phyloP scores from a whole-genome alignment of 768 basidiomycete species.

The Trametes sanguinea region DNA sequence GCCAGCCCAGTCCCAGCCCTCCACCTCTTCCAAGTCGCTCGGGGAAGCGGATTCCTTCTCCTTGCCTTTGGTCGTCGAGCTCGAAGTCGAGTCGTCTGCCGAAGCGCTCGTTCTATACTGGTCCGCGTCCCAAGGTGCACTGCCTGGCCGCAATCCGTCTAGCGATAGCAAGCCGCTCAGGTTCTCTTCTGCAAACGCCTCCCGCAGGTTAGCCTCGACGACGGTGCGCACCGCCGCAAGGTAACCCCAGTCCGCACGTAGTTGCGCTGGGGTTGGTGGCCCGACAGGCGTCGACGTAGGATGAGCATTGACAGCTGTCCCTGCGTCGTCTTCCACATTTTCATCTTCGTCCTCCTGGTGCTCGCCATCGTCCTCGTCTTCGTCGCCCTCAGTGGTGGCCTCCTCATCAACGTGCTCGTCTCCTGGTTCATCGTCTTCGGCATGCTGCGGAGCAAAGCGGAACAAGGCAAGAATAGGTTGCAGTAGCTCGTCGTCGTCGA shows the following conservation, averaged over 20 bases:
- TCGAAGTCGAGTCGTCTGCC: not conserved
- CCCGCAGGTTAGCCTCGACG: constrained; percentile 53
- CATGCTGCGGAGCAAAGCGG: not conserved
- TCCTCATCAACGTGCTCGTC: constrained; percentile 24
- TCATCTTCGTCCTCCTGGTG: constrained; percentile 12
- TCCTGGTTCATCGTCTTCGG: constrained; percentile 26
- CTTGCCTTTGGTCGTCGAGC: constrained; percentile 11
- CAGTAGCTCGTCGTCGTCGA: constrained; percentile 19
- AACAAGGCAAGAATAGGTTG: constrained; percentile 23
- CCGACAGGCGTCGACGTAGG: not conserved
- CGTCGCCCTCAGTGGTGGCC: constrained; percentile 13
- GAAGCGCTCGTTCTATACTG: not conserved
- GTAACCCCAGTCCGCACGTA: constrained; percentile 51
- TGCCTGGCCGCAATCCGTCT: constrained; percentile 31
- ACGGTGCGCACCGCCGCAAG: constrained; percentile 52
- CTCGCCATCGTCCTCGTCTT: constrained; percentile 23
- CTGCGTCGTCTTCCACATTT: not conserved
- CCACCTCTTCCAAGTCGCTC: constrained; percentile 25
- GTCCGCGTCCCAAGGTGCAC: constrained; percentile 27
- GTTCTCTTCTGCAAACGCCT: constrained; percentile 35
- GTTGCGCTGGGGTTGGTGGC: constrained; percentile 24
- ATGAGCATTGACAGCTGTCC: constrained; percentile 2
- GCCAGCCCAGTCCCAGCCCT: constrained; percentile 64
- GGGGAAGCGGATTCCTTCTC: not conserved
- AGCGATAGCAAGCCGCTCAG: constrained; percentile 31